Evolutionary conservation across 306 rosid species (phyloP), one percentile per base, ranked within the genome.

Genomic region (Casuarina equisetifolia): DNA sequence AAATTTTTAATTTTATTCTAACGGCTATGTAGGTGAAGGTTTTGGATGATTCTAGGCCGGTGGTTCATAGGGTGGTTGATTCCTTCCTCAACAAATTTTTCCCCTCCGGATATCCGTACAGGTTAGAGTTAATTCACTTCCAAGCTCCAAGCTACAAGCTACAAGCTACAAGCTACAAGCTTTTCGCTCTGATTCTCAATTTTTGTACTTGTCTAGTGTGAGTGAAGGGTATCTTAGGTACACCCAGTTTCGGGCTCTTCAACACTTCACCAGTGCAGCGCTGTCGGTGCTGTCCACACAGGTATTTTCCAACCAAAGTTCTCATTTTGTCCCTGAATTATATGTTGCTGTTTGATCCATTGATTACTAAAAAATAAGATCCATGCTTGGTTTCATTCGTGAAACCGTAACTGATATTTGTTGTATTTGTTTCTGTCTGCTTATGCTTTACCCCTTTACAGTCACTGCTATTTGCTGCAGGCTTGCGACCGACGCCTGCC

Each of bases 381-480:
- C 74, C 48, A 48, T 67, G 44, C 54, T 72, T 57, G 6, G 9
- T 15, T 9, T 38, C 44, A 52, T 12, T 64, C 46, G 42, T 38
- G 45, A 19, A 73, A 73, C 16, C 79, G 12, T 80, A 42, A 58
- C 79, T 74, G 81, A 69, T 59, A 59, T 84, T 79, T 77, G 79
- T 82, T 16, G 45, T 63, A 63, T 42, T 42, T 67, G n/a, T 1
- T 38, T 40, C 76, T 83, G 67, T 78, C 79, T 82, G 85, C 92
- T 89, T 76, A 25, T 58, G 64, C 64, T 58, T 58, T 32, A 88
- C 82, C 83, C 76, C 91, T 90, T 81, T 92, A 88, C 96, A 92
- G 99, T 95, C 97, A 69, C 93, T 95, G 78, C 83, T 95, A 59
- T 92, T 92, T 91, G 97, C 99, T 89, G 99, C 99, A 84, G 99